Conservation (phyloP, 768 basidiomycete species). For the Leccinellum luteum region DNA sequence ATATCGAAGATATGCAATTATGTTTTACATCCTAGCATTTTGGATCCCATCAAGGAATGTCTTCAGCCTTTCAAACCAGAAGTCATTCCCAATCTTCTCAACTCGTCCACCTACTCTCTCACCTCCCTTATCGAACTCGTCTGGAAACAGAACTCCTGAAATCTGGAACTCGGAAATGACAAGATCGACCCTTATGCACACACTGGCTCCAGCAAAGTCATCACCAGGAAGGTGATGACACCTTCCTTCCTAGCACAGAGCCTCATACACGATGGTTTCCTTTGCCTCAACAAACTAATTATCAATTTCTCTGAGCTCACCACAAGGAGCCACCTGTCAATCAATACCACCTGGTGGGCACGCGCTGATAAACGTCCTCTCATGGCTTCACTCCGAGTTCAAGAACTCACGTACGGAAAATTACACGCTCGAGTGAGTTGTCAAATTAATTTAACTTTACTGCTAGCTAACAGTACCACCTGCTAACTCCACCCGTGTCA, state of each 20-base stretch:
- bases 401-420: too few species aligned
- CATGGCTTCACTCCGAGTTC: too few species aligned
- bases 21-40: background rate
- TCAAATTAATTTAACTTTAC: too few species aligned
- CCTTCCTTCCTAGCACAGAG: background rate
- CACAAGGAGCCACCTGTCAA: background rate
- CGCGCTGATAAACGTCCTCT: too few species aligned
- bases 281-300: background rate
- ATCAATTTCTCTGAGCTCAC: background rate
- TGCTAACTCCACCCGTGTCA: too few species aligned
- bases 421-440: too few species aligned
- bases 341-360: background rate
- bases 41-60: background rate
- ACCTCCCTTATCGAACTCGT: background rate
- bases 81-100: constrained; percentile 1
- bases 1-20: background rate
- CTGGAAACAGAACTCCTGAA: background rate
- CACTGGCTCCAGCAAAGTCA: background rate
- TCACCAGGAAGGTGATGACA: background rate
- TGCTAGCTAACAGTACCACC: too few species aligned
- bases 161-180: background rate
- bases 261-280: background rate
- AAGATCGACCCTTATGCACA: background rate
- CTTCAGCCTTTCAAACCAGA: background rate
- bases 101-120: background rate